These are phyloP conservation scores for Ascochyta rabiei DNA, from an alignment of 2,329 filamentous ascomycete genomes.

Conservation along the genomic window DNA sequence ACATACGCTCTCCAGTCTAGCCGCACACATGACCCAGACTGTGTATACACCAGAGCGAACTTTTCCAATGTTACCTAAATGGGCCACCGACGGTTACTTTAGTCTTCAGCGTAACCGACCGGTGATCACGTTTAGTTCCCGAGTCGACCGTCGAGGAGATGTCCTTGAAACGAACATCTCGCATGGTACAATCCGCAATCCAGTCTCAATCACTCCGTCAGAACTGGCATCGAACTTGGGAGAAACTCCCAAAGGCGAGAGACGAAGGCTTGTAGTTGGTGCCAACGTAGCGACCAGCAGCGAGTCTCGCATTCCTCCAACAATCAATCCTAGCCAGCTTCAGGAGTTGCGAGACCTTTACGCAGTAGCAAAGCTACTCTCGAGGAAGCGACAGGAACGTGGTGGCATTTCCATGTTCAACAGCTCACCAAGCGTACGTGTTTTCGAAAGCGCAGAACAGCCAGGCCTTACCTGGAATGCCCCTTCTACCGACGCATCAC, in stretches of 20 bases:
- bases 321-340: slow-evolving; percentile 30
- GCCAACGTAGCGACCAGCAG: slow-evolving; percentile 18
- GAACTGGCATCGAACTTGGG: slow-evolving; percentile 40
- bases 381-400: slow-evolving; percentile 39
- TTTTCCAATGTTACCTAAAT: slow-evolving; percentile 63
- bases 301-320: slow-evolving; percentile 10
- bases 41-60: slow-evolving; percentile 63
- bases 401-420: slow-evolving; percentile 48
- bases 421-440: slow-evolving; percentile 36
- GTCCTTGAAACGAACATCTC: slow-evolving; percentile 61
- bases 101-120: slow-evolving; percentile 61
- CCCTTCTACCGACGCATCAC: slow-evolving; percentile 47
- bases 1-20: slow-evolving; percentile 64
- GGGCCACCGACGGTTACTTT: slow-evolving; percentile 57
- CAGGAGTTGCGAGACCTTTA: slow-evolving; percentile 46
- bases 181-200: slow-evolving; percentile 61
- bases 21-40: slow-evolving; percentile 63
- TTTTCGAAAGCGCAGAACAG: slow-evolving; percentile 42
- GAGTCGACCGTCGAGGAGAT: slow-evolving; percentile 58
- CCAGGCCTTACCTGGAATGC: slow-evolving; percentile 50
- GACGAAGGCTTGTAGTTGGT: slow-evolving; percentile 34
- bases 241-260: slow-evolving; percentile 38
- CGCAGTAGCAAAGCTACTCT: slow-evolving; percentile 42
- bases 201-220: slow-evolving; percentile 59
- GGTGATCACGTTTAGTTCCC: slow-evolving; percentile 65